A percentile compares a stretch with the other conserved stretches of the same genome.
These are phyloP conservation scores for Cladophialophora psammophila DNA, from an alignment of 2,329 filamentous ascomycete species.

Conservation along the genomic window DNA sequence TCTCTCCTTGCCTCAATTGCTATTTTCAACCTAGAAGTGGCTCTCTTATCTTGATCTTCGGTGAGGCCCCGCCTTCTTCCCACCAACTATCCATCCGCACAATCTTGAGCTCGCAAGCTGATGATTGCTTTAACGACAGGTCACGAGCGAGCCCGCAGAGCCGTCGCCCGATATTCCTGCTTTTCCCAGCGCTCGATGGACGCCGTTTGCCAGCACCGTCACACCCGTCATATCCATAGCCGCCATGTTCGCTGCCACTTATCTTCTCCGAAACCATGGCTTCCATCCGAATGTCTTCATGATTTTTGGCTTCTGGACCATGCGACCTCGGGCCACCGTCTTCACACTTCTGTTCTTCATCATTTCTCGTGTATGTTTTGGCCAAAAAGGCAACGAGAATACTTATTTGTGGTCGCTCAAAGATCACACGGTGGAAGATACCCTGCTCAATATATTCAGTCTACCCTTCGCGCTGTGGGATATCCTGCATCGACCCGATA, in stretches of 20 bases:
- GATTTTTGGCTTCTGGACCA: conserved; percentile 19
- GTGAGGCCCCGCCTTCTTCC: not conserved
- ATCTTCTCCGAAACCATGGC: conserved; percentile 16
- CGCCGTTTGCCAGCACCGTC: conserved; percentile 12
- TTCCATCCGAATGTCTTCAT: conserved; percentile 11
- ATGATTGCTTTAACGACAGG: not conserved
- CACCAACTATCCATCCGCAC: not conserved
- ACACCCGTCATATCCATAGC: conserved; percentile 9
- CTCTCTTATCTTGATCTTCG: conserved; percentile 8
- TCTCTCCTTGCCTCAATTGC: conserved; percentile 11
- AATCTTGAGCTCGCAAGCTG: not conserved
- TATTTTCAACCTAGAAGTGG: conserved; percentile 17
- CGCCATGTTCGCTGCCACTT: conserved; percentile 15
- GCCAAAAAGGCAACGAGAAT: conserved; percentile 6
- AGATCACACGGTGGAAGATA: conserved; percentile 14
- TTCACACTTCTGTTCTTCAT: conserved; percentile 16
- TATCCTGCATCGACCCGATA: conserved; percentile 10
- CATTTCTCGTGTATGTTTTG: conserved; percentile 11
- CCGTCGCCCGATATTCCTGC: not conserved
- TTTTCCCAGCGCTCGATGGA: conserved; percentile 13
- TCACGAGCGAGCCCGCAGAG: conserved; percentile 10
- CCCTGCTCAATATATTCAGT: conserved; percentile 8
- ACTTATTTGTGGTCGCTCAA: conserved; percentile 14
- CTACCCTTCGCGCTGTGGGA: conserved; percentile 17
- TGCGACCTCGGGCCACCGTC: conserved; percentile 11